phyloP scores from a whole-genome alignment of 495 filamentous ascomycete genomes.

The Hypoxylon subgilvum region DNA sequence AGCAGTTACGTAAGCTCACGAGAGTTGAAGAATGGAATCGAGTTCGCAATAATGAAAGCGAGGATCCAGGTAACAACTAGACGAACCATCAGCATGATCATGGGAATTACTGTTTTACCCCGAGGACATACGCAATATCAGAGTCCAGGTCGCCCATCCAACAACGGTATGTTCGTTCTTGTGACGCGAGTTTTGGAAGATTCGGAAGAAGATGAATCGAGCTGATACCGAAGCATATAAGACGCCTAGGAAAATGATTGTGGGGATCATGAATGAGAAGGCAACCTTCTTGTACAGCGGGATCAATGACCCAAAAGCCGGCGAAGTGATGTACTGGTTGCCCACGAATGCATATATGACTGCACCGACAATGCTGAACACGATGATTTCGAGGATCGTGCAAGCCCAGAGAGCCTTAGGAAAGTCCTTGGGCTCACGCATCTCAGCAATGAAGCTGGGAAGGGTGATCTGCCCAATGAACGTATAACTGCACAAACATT shows the following conservation, averaged over 20 bases:
- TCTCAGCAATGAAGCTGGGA: conserved; percentile 90
- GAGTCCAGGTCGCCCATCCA: conserved; percentile 79
- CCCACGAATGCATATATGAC: conserved; percentile 83
- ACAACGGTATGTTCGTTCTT: conserved; percentile 78
- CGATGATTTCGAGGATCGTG: conserved; percentile 80
- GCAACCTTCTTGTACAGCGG: conserved; percentile 77
- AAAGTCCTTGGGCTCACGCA: conserved; percentile 84
- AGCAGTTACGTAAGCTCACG: conserved; percentile 44
- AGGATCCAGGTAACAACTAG: conserved; percentile 70
- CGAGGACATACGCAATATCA: conserved; percentile 61
- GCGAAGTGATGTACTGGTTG: conserved; percentile 79
- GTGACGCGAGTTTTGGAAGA: conserved; percentile 78
- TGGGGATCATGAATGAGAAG: conserved; percentile 93
- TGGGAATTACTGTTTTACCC: not conserved
- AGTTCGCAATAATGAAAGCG: conserved; percentile 84
- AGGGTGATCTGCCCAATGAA: conserved; percentile 93
- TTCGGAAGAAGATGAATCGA: conserved; percentile 84
- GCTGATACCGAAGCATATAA: conserved; percentile 87
- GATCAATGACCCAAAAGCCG: conserved; percentile 81
- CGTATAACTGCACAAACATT: conserved; percentile 65
- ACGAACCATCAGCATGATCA: conserved; percentile 24
- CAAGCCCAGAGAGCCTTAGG: conserved; percentile 88
- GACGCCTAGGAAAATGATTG: conserved; percentile 85
- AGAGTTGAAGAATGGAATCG: conserved; percentile 89
- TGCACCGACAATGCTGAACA: conserved; percentile 77